Evolutionary conservation across 2,329 filamentous ascomycete genomes (phyloP).

Genomic region (Colletotrichum costaricense): DNA sequence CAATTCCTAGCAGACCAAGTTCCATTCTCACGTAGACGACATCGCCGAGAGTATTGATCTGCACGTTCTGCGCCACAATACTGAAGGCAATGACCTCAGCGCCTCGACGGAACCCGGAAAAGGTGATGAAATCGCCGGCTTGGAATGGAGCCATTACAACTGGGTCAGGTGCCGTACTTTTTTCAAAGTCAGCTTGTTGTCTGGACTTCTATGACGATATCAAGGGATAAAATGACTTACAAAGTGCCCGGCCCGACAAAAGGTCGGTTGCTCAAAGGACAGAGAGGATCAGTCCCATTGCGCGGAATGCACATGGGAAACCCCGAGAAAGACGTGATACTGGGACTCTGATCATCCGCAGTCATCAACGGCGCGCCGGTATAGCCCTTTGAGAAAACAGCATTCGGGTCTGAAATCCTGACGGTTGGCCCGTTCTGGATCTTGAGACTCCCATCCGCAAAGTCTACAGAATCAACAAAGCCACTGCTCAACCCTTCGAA

Average conservation of each 20-base stretch:
- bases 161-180: constrained; percentile 47
- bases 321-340: constrained; percentile 59
- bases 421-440: constrained; percentile 46
- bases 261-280: constrained; percentile 48
- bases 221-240: constrained; percentile 28
- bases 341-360: constrained; percentile 60
- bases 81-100: constrained; percentile 48
- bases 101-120: constrained; percentile 44
- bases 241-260: constrained; percentile 47
- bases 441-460: constrained; percentile 46
- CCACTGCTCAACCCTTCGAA: constrained; percentile 49
- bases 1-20: constrained; percentile 47
- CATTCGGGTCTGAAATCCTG: constrained; percentile 58
- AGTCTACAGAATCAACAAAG: constrained; percentile 48
- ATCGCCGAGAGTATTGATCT: constrained; percentile 46
- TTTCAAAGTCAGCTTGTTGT: no score
- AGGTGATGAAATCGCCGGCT: constrained; percentile 50
- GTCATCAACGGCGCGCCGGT: constrained; percentile 53
- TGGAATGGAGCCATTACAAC: constrained; percentile 50
- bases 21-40: constrained; percentile 50
- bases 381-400: constrained; percentile 53
- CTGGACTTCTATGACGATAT: no score
- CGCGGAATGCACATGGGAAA: constrained; percentile 65
- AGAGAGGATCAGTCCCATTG: constrained; percentile 48
- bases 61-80: constrained; percentile 49